Conservation (phyloP, 2,329 filamentous ascomycete genomes). For the Fusarium chlamydosporum region DNA sequence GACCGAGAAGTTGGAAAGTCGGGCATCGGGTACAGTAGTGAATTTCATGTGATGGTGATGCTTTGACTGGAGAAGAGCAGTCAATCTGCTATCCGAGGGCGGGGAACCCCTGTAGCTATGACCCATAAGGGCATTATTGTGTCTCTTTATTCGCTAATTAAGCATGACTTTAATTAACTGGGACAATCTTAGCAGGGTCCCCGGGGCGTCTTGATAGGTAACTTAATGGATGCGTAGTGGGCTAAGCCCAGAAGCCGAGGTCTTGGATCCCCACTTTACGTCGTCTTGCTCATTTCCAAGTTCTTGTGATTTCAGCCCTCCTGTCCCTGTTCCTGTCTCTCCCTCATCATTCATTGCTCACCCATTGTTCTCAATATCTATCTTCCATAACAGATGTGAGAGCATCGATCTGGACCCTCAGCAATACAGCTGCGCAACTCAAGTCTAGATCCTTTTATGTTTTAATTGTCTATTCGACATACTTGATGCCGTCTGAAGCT, state of each 20-base stretch:
- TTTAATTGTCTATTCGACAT: neutral
- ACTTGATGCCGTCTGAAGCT: constrained; percentile 47
- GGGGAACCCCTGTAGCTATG: constrained; percentile 39
- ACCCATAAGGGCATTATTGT: constrained; percentile 8
- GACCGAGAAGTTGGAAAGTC: neutral
- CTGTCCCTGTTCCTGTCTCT: constrained; percentile 10
- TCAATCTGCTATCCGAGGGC: constrained; percentile 28
- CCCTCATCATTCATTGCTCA: constrained; percentile 9
- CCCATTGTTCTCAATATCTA: neutral
- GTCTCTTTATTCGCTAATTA: constrained; percentile 19
- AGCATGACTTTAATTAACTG: constrained; percentile 42
- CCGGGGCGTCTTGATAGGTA: neutral
- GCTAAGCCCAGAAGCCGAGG: constrained; percentile 38
- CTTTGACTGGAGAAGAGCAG: constrained; percentile 15
- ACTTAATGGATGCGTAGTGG: constrained; percentile 8
- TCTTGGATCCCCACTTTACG: constrained; percentile 38
- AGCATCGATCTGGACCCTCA: constrained; percentile 29
- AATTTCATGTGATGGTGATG: constrained; percentile 35
- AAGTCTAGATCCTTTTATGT: constrained; percentile 1
- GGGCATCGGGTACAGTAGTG: too few relatives aligned
- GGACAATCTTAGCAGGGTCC: constrained; percentile 31
- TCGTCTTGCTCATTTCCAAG: constrained; percentile 44
- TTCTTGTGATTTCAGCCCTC: constrained; percentile 43
- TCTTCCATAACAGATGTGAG: constrained; percentile 26
- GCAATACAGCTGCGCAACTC: constrained; percentile 20